Conservation (phyloP, 2,329 filamentous ascomycete species). For the Parastagonospora nodorum region DNA sequence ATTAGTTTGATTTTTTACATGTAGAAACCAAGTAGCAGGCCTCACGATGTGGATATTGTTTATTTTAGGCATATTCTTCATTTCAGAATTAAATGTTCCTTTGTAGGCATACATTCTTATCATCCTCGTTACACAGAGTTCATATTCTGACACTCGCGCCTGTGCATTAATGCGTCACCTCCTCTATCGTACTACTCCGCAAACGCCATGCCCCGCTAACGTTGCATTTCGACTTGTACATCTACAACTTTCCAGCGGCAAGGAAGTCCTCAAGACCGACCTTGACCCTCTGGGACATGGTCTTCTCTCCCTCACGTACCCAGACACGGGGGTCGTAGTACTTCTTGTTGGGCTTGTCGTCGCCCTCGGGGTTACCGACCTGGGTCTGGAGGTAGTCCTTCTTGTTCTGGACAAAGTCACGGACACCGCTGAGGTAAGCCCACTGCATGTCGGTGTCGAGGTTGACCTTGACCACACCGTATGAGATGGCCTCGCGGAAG, state of each 20-base stretch:
- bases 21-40: too few relatives aligned
- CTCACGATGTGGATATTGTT: too few relatives aligned
- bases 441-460: constrained; percentile 94
- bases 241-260: constrained; percentile 75
- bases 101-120: constrained; percentile 9
- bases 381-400: constrained; percentile 80
- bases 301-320: constrained; percentile 97
- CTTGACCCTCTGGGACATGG: constrained; percentile 76
- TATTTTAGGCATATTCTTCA: not conserved
- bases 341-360: constrained; percentile 99
- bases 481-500: constrained; percentile 63
- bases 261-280: constrained; percentile 92
- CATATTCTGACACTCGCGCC: not conserved
- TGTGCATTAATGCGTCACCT: constrained; percentile 7
- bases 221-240: not conserved
- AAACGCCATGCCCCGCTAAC: constrained; percentile 17
- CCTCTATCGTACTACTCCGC: constrained; percentile 11
- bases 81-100: not conserved
- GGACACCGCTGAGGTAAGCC: constrained; percentile 88
- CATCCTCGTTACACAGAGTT: not conserved
- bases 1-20: too few relatives aligned
- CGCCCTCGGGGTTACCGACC: constrained; percentile 94
- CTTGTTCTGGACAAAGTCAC: constrained; percentile 95
- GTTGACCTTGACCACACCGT: constrained; percentile 99
- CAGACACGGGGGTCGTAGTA: constrained; percentile 80